Evolutionary conservation across 371 early-diverging fungal species (phyloP).

Genomic region (Circinella minor): DNA sequence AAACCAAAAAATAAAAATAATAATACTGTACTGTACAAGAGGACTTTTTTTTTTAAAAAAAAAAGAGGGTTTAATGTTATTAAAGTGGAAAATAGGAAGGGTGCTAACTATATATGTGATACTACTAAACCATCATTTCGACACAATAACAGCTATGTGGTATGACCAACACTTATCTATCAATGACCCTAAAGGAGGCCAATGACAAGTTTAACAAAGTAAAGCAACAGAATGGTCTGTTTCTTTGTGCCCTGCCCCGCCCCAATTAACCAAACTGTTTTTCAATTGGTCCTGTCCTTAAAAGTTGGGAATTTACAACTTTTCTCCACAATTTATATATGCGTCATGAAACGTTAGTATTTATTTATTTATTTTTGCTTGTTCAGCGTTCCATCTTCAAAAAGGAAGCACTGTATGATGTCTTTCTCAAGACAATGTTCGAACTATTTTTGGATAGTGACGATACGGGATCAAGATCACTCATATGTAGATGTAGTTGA

Average conservation of each 20-base stretch:
- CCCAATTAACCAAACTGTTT: conserved; percentile 3
- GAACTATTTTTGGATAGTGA: background rate
- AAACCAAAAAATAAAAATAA: too few species aligned
- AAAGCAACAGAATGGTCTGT: background rate
- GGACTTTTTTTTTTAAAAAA: too few species aligned
- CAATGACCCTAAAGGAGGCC: background rate
- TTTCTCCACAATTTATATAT: background rate
- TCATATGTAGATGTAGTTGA: background rate
- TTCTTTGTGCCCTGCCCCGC: conserved; percentile 5
- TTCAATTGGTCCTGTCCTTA: background rate
- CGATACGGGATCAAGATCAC: background rate
- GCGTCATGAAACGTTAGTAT: background rate
- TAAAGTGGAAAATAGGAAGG: too few species aligned
- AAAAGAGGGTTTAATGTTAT: too few species aligned
- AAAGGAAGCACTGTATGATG: background rate
- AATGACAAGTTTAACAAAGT: background rate
- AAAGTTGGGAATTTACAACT: background rate
- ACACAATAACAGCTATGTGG: conserved; percentile 10
- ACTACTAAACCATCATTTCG: conserved; percentile 5
- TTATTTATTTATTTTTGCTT: background rate
- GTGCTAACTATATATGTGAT: too few species aligned
- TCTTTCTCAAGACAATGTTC: background rate
- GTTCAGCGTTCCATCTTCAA: background rate
- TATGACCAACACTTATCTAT: conserved; percentile 1
- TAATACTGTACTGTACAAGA: too few species aligned